phyloP scores from a whole-genome alignment of 2,329 filamentous ascomycete genomes.

The Penicillium aurantiogriseum region DNA sequence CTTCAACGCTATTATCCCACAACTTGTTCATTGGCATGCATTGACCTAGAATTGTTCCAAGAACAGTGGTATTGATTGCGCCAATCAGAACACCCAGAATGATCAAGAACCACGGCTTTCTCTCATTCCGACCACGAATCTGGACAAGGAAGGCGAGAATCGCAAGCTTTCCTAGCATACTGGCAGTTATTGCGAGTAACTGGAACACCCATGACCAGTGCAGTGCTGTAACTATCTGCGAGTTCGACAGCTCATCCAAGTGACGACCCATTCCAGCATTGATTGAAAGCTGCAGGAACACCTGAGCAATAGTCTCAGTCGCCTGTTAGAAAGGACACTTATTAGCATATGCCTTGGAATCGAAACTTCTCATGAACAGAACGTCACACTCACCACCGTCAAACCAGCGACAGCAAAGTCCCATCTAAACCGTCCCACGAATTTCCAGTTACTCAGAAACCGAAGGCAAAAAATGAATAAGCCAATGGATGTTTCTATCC shows the following conservation, averaged over 20 bases:
- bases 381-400: slow-evolving; percentile 15
- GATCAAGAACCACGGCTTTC: slow-evolving; percentile 20
- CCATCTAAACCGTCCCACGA: slow-evolving; percentile 19
- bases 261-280: slow-evolving; percentile 22
- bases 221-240: slow-evolving; percentile 10
- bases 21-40: slow-evolving; percentile 23
- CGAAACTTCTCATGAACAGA: not conserved
- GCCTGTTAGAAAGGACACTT: not conserved
- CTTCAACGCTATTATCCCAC: slow-evolving; percentile 19
- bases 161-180: slow-evolving; percentile 23
- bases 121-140: slow-evolving; percentile 22
- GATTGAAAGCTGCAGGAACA: slow-evolving; percentile 19
- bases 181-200: slow-evolving; percentile 23
- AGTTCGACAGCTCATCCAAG: slow-evolving; percentile 3
- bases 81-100: slow-evolving; percentile 19
- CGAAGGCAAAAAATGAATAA: slow-evolving; percentile 17
- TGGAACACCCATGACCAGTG: slow-evolving; percentile 26
- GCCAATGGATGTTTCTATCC: slow-evolving; percentile 18
- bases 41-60: slow-evolving; percentile 20
- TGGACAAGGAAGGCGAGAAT: slow-evolving; percentile 26
- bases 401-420: slow-evolving; percentile 17
- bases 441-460: slow-evolving; percentile 19
- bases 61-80: slow-evolving; percentile 18
- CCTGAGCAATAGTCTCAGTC: slow-evolving; percentile 7
- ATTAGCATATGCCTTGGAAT: not conserved